Conservation (phyloP, 257 asterid genomes). For the Petunia axillaris region DNA sequence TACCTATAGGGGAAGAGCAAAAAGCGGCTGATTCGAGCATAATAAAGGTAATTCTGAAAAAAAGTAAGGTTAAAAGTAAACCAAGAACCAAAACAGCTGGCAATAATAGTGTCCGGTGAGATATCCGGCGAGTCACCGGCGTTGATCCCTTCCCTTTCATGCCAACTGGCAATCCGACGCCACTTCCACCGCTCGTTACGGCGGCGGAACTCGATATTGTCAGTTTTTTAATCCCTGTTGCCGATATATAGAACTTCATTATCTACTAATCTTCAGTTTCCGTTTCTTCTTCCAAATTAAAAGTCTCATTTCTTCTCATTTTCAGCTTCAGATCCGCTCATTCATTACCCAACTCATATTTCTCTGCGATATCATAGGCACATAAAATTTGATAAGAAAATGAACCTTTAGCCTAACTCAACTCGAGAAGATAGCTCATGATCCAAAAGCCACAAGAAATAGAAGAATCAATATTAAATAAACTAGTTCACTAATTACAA, state of each 20-base stretch:
- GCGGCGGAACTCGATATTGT: conserved; percentile 39
- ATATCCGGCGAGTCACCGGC: conserved; percentile 46
- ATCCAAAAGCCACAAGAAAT: background rate
- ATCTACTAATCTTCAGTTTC: conserved; percentile 30
- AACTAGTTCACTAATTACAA: too few relatives aligned
- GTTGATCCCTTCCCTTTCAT: conserved; percentile 51
- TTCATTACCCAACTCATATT: background rate
- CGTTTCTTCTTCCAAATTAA: conserved; percentile 32
- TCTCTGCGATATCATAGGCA: too few relatives aligned
- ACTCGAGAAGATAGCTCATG: too few relatives aligned
- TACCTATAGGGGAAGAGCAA: conserved; percentile 75
- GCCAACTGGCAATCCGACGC: conserved; percentile 29
- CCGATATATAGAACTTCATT: conserved; percentile 60
- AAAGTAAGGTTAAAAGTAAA: conserved; percentile 57
- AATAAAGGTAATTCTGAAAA: conserved; percentile 61
- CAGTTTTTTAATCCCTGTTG: conserved; percentile 53
- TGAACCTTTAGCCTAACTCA: too few relatives aligned
- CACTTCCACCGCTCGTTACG: conserved; percentile 38
- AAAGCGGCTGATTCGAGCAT: conserved; percentile 68
- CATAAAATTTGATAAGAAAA: too few relatives aligned
- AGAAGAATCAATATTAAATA: background rate
- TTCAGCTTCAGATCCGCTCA: conserved; percentile 18
- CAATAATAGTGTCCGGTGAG: conserved; percentile 55
- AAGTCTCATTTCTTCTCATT: conserved; percentile 28
- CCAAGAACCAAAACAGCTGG: conserved; percentile 52